Evolutionary conservation across 768 basidiomycete genomes (phyloP).

Genomic region (Russula ochroleuca): DNA sequence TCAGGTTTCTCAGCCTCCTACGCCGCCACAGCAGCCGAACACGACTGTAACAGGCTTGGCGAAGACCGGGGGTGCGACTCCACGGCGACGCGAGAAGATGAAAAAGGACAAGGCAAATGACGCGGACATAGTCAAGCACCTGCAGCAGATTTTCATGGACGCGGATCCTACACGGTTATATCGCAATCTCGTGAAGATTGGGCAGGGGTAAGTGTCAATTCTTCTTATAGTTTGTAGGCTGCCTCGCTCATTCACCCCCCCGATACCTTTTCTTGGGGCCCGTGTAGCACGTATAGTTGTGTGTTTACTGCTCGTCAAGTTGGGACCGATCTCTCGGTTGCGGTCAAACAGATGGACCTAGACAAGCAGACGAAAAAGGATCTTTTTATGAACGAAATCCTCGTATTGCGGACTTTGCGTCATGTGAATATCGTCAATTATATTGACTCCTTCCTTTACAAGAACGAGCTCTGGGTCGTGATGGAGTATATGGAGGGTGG

Average conservation of each 20-base stretch:
- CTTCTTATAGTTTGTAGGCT: background rate
- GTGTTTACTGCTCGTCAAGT: conserved; percentile 99
- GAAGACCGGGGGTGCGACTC: conserved; percentile 69
- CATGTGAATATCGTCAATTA: conserved; percentile 99
- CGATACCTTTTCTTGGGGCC: conserved; percentile 13
- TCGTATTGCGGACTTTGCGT: conserved; percentile 96
- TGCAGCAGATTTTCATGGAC: conserved; percentile 94
- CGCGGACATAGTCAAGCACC: conserved; percentile 84
- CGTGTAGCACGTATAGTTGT: conserved; percentile 83
- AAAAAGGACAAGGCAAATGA: conserved; percentile 72
- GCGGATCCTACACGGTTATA: conserved; percentile 95
- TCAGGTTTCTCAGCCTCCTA: conserved; percentile 35
- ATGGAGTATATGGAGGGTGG: conserved; percentile 99
- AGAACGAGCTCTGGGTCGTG: conserved; percentile 98
- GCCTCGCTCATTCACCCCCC: conserved; percentile 3
- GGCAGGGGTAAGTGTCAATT: conserved; percentile 73
- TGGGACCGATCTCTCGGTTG: conserved; percentile 88
- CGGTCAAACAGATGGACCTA: conserved; percentile 99
- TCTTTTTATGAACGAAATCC: conserved; percentile 98
- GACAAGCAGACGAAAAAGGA: conserved; percentile 99
- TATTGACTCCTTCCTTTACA: conserved; percentile 96
- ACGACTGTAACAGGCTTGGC: conserved; percentile 50
- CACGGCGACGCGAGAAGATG: conserved; percentile 85
- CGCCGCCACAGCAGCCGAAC: conserved; percentile 47
- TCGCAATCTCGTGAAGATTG: conserved; percentile 91